phyloP scores from a whole-genome alignment of 257 asterid genomes.

The Ocimum tenuiflorum region DNA sequence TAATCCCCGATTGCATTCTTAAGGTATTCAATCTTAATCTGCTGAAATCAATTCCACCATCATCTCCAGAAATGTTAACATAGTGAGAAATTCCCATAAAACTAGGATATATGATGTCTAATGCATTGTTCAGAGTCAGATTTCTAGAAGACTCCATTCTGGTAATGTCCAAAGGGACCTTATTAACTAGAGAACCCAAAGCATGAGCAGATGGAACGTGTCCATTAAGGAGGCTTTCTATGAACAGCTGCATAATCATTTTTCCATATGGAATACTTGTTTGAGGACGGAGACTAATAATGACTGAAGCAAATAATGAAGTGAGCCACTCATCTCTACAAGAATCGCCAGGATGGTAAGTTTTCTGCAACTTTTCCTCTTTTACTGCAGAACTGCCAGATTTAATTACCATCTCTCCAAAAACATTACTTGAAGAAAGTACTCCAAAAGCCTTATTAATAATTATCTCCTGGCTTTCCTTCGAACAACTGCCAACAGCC shows the following conservation, averaged over 20 bases:
- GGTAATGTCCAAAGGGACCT: conserved; percentile 52
- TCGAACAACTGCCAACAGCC: conserved; percentile 63
- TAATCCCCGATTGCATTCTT: conserved; percentile 29
- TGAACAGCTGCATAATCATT: conserved; percentile 49
- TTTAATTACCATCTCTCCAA: conserved; percentile 23
- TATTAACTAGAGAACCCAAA: conserved; percentile 88
- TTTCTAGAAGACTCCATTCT: conserved; percentile 27
- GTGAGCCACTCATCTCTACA: conserved; percentile 51
- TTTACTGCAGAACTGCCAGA: conserved; percentile 24
- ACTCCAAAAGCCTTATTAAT: conserved; percentile 44
- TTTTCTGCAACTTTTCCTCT: conserved; percentile 29
- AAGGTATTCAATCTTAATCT: conserved; percentile 32
- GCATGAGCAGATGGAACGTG: conserved; percentile 92
- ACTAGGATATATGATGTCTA: conserved; percentile 43
- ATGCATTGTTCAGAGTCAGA: conserved; percentile 49
- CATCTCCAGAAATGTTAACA: conserved; percentile 21
- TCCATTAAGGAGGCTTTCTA: conserved; percentile 48
- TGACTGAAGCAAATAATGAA: conserved; percentile 71
- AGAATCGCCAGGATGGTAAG: conserved; percentile 20
- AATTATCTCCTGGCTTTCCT: conserved; percentile 56
- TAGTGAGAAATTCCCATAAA: conserved; percentile 31
- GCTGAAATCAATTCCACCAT: conserved; percentile 34
- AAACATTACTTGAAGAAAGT: conserved; percentile 38
- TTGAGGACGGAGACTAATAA: conserved; percentile 70
- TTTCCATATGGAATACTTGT: conserved; percentile 50